These are phyloP conservation scores for Withania somnifera DNA, from an alignment of 305 asterid genomes.

Conservation along the genomic window DNA sequence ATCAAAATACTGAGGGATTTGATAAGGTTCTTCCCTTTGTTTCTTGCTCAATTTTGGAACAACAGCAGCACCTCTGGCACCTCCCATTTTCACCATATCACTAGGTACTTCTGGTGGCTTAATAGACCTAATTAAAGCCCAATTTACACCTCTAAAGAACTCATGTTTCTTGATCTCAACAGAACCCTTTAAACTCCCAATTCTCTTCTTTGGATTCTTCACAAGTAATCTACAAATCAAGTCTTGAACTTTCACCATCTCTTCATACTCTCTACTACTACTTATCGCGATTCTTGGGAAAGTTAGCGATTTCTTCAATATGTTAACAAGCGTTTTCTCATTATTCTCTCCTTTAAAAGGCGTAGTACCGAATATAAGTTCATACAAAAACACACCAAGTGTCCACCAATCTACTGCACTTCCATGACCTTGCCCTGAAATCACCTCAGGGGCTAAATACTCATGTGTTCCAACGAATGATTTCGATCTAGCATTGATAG, in stretches of 20 bases:
- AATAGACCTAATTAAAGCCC: constrained; percentile 42
- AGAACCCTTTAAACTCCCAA: constrained; percentile 28
- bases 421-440: constrained; percentile 42
- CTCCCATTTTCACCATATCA: not conserved
- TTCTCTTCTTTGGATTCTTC: constrained; percentile 38
- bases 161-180: constrained; percentile 37
- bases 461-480: constrained; percentile 41
- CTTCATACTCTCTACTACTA: constrained; percentile 25
- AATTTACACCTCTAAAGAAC: constrained; percentile 32
- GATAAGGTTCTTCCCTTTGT: constrained; percentile 13
- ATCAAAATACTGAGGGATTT: constrained; percentile 14
- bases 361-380: constrained; percentile 24
- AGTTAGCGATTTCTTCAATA: constrained; percentile 22
- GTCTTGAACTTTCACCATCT: constrained; percentile 30
- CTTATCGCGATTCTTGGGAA: constrained; percentile 19
- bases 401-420: constrained; percentile 50
- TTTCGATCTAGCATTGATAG: constrained; percentile 28
- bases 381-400: constrained; percentile 32
- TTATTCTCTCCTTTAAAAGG: constrained; percentile 40
- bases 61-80: not conserved
- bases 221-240: constrained; percentile 20
- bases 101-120: constrained; percentile 32
- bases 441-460: constrained; percentile 38
- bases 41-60: constrained; percentile 6
- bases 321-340: constrained; percentile 33